Evolutionary conservation across 495 filamentous ascomycete species (phyloP).

Genomic region (Glutinoglossum americanum): DNA sequence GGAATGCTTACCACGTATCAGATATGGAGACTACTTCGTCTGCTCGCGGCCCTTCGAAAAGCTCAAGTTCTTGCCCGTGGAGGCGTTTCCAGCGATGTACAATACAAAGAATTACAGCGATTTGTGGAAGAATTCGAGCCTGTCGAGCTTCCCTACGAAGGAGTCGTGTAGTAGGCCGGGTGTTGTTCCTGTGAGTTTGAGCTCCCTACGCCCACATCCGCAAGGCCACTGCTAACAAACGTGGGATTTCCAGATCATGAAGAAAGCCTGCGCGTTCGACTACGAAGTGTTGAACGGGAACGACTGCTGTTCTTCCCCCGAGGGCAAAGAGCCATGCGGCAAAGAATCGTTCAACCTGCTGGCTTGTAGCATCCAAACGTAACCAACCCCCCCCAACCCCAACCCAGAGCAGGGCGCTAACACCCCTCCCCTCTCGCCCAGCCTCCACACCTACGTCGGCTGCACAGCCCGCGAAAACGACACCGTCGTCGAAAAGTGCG

Average conservation of each 20-base stretch:
- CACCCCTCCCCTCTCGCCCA: not conserved
- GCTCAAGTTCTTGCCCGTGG: not conserved
- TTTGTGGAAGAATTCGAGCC: not conserved
- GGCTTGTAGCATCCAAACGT: not conserved
- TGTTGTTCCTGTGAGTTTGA: not conserved
- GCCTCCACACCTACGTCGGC: not conserved
- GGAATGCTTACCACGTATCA: not conserved
- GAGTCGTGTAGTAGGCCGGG: not conserved
- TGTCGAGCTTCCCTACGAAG: not conserved
- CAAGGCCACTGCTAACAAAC: too few relatives aligned
- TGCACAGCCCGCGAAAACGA: not conserved
- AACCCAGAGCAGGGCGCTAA: too few relatives aligned
- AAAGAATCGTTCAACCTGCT: not conserved
- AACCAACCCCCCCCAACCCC: not conserved
- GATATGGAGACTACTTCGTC: not conserved
- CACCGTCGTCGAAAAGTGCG: not conserved
- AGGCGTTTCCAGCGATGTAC: not conserved
- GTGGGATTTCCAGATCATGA: not conserved
- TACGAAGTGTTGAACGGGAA: not conserved
- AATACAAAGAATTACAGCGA: not conserved
- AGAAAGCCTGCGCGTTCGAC: not conserved
- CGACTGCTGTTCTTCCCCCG: not conserved
- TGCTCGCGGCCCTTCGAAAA: not conserved
- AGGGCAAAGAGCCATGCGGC: not conserved
- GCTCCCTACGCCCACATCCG: not conserved